phyloP scores from a whole-genome alignment of 352 stramenopile genomes.

The Phytophthora pinifolia region DNA sequence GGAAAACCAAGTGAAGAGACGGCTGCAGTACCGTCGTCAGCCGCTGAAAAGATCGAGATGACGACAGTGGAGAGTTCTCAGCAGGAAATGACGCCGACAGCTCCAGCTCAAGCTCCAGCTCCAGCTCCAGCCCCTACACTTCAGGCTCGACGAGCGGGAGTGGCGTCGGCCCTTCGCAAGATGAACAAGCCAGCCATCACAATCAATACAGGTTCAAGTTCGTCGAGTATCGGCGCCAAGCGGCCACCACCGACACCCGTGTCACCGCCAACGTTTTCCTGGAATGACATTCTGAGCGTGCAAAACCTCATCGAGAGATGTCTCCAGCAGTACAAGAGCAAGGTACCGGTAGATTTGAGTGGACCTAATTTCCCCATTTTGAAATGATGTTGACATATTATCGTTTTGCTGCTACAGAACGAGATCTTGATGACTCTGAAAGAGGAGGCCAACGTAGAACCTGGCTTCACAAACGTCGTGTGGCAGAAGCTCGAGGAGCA shows the following conservation, averaged over 20 bases:
- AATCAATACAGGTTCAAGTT: conserved; percentile 32
- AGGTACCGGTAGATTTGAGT: conserved; percentile 39
- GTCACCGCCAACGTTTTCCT: conserved; percentile 60
- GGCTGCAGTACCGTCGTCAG: not conserved
- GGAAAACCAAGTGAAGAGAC: conserved; percentile 20
- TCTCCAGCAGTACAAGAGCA: conserved; percentile 90
- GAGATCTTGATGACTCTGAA: conserved; percentile 67
- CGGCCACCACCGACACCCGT: conserved; percentile 25
- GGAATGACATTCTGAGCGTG: conserved; percentile 88
- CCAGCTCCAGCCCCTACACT: not conserved
- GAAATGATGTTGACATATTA: conserved; percentile 1
- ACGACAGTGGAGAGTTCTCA: conserved; percentile 13
- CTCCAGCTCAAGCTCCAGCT: not conserved
- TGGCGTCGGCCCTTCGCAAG: conserved; percentile 26
- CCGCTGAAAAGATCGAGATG: conserved; percentile 8
- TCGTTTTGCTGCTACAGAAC: conserved; percentile 27
- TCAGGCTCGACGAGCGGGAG: conserved; percentile 16
- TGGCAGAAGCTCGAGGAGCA: conserved; percentile 93
- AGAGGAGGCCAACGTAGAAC: conserved; percentile 81
- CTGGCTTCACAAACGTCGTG: conserved; percentile 80
- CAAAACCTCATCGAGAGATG: conserved; percentile 91
- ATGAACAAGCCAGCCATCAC: conserved; percentile 31
- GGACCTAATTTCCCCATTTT: too few relatives aligned
- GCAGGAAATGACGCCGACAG: not conserved
- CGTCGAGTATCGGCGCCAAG: conserved; percentile 24